Evolutionary conservation across 2,329 filamentous ascomycete genomes (phyloP).

Genomic region (Scedosporium boydii): DNA sequence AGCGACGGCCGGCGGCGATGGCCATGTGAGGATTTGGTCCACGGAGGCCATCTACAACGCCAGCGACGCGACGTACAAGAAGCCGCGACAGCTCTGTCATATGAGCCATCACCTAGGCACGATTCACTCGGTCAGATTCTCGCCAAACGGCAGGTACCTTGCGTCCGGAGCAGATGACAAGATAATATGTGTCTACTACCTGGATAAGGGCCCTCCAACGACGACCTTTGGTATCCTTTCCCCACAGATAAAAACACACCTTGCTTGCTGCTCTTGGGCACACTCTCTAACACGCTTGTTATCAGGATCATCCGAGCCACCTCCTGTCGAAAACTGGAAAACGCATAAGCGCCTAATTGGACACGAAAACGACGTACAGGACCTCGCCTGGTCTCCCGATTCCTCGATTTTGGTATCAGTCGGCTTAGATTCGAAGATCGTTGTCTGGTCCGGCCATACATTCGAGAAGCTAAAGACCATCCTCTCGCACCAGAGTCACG

Average conservation of each 20-base stretch:
- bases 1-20: constrained; percentile 92
- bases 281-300: background rate
- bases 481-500: constrained; percentile 88
- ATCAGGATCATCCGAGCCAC: constrained; percentile 71
- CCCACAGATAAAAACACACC: constrained; percentile 14
- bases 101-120: constrained; percentile 98
- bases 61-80: constrained; percentile 58
- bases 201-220: constrained; percentile 73
- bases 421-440: constrained; percentile 92
- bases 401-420: constrained; percentile 94
- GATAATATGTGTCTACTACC: constrained; percentile 93
- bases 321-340: constrained; percentile 96
- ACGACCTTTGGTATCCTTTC: constrained; percentile 61
- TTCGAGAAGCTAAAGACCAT: constrained; percentile 97
- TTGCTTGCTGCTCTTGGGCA: background rate
- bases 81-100: constrained; percentile 87
- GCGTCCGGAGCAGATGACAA: constrained; percentile 98
- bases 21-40: constrained; percentile 95
- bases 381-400: constrained; percentile 93
- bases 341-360: constrained; percentile 87
- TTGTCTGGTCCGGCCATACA: constrained; percentile 95
- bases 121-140: constrained; percentile 95
- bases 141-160: constrained; percentile 86
- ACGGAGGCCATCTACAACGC: constrained; percentile 86
- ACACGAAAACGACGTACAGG: constrained; percentile 97